Percentiles rank a stretch among this genome's conserved stretches.
These are phyloP conservation scores for Saccharomycodes ludwigii DNA, from an alignment of 805 yeast species.

Conservation along the genomic window DNA sequence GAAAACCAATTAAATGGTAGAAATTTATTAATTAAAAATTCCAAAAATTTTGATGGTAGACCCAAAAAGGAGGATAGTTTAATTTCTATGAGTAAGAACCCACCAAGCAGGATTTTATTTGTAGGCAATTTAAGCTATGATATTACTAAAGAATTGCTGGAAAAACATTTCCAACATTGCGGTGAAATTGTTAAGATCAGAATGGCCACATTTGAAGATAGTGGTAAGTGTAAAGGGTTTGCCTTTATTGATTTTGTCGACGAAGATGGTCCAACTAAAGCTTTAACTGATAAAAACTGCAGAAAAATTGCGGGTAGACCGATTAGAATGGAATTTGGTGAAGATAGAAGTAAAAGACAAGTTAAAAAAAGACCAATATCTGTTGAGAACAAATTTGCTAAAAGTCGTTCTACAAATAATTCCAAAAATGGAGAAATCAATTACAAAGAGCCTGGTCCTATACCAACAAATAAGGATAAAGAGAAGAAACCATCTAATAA, in stretches of 20 bases:
- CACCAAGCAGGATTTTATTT: slow-evolving; percentile 80
- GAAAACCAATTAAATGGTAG: slow-evolving; percentile 74
- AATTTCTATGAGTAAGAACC: slow-evolving; percentile 49
- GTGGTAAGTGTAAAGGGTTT: slow-evolving; percentile 94
- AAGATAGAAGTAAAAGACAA: slow-evolving; percentile 75
- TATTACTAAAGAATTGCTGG: slow-evolving; percentile 67
- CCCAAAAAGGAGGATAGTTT: slow-evolving; percentile 49
- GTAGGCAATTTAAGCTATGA: slow-evolving; percentile 92
- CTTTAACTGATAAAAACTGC: slow-evolving; percentile 60
- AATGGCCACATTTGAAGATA: slow-evolving; percentile 97
- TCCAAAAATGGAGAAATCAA: slow-evolving; percentile 5
- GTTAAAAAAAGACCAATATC: slow-evolving; percentile 26
- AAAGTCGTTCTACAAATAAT: slow-evolving; percentile 5
- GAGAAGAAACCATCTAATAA: slow-evolving; percentile 8
- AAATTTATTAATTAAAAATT: slow-evolving; percentile 71
- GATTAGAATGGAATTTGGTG: slow-evolving; percentile 83
- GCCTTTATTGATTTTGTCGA: slow-evolving; percentile 80
- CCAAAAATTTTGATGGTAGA: slow-evolving; percentile 74
- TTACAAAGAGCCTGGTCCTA: slow-evolving; percentile 8
- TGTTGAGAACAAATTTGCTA: slow-evolving; percentile 2
- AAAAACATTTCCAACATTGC: slow-evolving; percentile 79
- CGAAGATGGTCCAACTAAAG: slow-evolving; percentile 71
- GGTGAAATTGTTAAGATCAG: slow-evolving; percentile 77
- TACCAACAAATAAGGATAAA: slow-evolving; percentile 9
- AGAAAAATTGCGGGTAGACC: slow-evolving; percentile 60